phyloP scores from a whole-genome alignment of 331 rosid genomes.

The Pyracantha coccinea region DNA sequence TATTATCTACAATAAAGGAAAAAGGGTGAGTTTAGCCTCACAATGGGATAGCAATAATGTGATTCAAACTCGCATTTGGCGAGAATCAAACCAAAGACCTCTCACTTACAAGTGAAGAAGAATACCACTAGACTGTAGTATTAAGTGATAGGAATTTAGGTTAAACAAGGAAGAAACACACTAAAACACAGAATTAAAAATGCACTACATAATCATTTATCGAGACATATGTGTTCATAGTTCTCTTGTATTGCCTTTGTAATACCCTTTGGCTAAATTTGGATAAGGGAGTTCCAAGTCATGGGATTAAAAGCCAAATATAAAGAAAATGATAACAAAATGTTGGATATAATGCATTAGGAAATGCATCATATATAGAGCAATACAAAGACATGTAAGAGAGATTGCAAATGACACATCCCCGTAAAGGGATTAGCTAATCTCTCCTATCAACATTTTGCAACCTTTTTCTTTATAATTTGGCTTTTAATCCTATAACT shows the following conservation, averaged over 20 bases:
- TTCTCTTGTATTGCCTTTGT: background rate
- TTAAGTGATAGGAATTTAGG: too few species aligned
- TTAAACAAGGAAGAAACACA: background rate
- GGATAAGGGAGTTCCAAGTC: background rate
- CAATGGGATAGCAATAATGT: too few species aligned
- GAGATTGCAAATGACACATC: background rate
- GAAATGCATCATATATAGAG: background rate
- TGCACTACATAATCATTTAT: background rate
- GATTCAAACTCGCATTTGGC: too few species aligned
- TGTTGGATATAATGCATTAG: background rate
- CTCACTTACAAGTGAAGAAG: too few species aligned
- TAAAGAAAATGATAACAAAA: background rate
- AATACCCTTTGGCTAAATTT: background rate
- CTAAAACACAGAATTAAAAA: too few species aligned
- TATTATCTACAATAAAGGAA: too few species aligned
- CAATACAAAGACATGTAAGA: background rate
- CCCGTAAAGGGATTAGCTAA: background rate
- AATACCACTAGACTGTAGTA: too few species aligned
- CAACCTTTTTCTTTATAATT: too few species aligned
- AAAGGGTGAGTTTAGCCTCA: too few species aligned
- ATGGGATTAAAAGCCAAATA: background rate
- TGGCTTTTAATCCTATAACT: background rate
- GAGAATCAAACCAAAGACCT: too few species aligned
- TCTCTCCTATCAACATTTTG: background rate
- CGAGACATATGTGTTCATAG: background rate